Evolutionary conservation across 345 rosid genomes (phyloP).

Genomic region (Populus nigra): DNA sequence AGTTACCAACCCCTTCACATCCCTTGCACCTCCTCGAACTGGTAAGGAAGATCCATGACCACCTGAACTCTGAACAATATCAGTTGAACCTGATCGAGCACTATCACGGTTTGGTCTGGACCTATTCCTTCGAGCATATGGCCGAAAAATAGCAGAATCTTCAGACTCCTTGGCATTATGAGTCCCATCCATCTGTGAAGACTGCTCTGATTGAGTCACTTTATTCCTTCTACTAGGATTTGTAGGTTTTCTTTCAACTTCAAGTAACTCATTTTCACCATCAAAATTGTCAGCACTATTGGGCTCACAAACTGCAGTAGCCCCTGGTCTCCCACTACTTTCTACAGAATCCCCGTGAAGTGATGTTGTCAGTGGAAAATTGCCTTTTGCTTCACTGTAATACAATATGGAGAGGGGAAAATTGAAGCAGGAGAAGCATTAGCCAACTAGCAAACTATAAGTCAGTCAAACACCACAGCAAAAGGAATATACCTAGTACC

Average conservation of each 20-base stretch:
- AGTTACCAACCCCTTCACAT: slow-evolving; percentile 46
- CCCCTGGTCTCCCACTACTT: slow-evolving; percentile 89
- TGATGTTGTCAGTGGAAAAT: slow-evolving; percentile 87
- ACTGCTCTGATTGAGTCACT: slow-evolving; percentile 57
- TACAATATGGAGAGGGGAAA: slow-evolving; percentile 13
- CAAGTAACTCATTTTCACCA: slow-evolving; percentile 70
- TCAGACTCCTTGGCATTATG: slow-evolving; percentile 81
- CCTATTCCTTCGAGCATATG: slow-evolving; percentile 95
- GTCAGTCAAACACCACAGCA: slow-evolving; percentile 10
- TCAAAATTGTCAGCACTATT: slow-evolving; percentile 90
- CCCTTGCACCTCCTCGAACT: slow-evolving; percentile 52
- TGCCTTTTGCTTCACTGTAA: slow-evolving; percentile 91
- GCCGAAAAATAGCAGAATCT: slow-evolving; percentile 96
- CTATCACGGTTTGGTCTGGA: slow-evolving; percentile 80
- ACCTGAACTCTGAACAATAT: slow-evolving; percentile 63
- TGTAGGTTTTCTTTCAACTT: slow-evolving; percentile 45
- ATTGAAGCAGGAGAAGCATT: slow-evolving; percentile 15
- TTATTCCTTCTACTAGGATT: slow-evolving; percentile 53
- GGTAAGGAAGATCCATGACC: slow-evolving; percentile 63
- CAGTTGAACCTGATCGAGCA: slow-evolving; percentile 74
- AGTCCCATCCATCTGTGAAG: slow-evolving; percentile 59
- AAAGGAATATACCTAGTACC: slow-evolving; percentile 64
- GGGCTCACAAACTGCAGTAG: slow-evolving; percentile 70
- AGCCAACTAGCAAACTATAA: slow-evolving; percentile 14
- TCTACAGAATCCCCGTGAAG: slow-evolving; percentile 95